Percentiles rank a stretch among this genome's conserved stretches.
phyloP scores from a whole-genome alignment of 2,329 filamentous ascomycete genomes.

The Colletotrichum melonis region DNA sequence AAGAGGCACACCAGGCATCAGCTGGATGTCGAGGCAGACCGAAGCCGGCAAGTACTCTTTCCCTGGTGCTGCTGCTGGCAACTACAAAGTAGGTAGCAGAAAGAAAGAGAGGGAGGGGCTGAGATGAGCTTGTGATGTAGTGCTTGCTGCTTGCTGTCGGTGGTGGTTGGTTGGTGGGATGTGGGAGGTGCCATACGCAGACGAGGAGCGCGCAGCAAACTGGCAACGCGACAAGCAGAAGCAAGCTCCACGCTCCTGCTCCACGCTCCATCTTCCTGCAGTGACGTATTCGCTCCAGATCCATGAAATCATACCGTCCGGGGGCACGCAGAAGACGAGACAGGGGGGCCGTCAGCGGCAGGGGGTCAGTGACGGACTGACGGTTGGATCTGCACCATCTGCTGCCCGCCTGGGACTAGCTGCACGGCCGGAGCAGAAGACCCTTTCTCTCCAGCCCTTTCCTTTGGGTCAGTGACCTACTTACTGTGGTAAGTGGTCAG shows the following conservation, averaged over 20 bases:
- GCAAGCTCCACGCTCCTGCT: not conserved
- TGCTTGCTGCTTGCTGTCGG: not conserved
- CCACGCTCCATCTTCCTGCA: conserved; percentile 4
- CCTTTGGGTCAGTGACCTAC: not conserved
- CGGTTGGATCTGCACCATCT: conserved; percentile 15
- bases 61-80: not conserved
- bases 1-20: conserved; percentile 5
- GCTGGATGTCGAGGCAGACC: conserved; percentile 3
- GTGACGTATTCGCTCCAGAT: conserved; percentile 27
- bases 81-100: too few species aligned
- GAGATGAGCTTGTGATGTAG: conserved; percentile 6
- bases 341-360: conserved; percentile 1
- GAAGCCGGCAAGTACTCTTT: not conserved
- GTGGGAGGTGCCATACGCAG: not conserved
- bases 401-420: conserved; percentile 17
- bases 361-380: not conserved
- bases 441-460: conserved; percentile 9
- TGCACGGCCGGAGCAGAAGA: conserved; percentile 7
- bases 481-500: too few species aligned
- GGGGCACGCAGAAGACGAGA: conserved; percentile 16
- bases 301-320: conserved; percentile 34
- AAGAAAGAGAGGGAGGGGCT: not conserved
- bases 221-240: not conserved
- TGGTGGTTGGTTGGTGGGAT: not conserved
- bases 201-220: conserved; percentile 3